These are phyloP conservation scores for Silene vulgaris DNA, from an alignment of 179 eudicot species.

Conservation along the genomic window DNA sequence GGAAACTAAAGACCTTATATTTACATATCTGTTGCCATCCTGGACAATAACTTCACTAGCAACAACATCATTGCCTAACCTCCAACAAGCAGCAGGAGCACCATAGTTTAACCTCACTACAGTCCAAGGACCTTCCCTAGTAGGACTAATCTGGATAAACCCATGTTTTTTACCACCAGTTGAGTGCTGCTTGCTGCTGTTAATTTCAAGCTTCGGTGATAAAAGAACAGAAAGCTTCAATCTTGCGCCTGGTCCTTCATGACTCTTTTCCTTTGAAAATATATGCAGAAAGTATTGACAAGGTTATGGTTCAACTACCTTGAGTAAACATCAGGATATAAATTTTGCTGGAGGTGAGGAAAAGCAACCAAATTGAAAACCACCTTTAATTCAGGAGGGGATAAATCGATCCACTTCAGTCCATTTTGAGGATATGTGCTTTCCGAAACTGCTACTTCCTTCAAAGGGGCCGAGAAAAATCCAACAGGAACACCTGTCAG, in stretches of 20 bases:
- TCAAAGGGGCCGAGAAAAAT: slow-evolving; percentile 56
- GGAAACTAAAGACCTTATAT: slow-evolving; percentile 81
- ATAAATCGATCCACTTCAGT: slow-evolving; percentile 63
- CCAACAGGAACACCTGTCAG: slow-evolving; percentile 74
- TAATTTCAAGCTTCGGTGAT: slow-evolving; percentile 47
- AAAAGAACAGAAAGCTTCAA: slow-evolving; percentile 60
- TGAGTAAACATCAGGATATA: not conserved
- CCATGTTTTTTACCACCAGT: slow-evolving; percentile 47
- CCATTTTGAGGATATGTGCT: slow-evolving; percentile 25
- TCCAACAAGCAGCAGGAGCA: slow-evolving; percentile 95
- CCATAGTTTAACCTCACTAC: slow-evolving; percentile 77
- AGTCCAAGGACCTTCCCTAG: slow-evolving; percentile 92
- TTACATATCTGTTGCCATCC: slow-evolving; percentile 83
- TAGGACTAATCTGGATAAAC: slow-evolving; percentile 80
- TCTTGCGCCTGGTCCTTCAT: slow-evolving; percentile 41
- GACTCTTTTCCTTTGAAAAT: slow-evolving; percentile 26
- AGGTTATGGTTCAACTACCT: slow-evolving; percentile 9
- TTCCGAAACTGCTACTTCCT: slow-evolving; percentile 40
- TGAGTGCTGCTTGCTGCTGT: slow-evolving; percentile 32
- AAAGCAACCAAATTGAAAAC: slow-evolving; percentile 10
- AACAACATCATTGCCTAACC: slow-evolving; percentile 77
- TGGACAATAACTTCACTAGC: slow-evolving; percentile 85
- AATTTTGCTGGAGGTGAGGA: not conserved
- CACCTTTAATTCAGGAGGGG: slow-evolving; percentile 52
- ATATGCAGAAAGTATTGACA: slow-evolving; percentile 33